Percentiles rank a stretch among this genome's conserved stretches.
Evolutionary conservation across 2,329 filamentous ascomycete genomes (phyloP).

Genomic region (Beauveria sp.): DNA sequence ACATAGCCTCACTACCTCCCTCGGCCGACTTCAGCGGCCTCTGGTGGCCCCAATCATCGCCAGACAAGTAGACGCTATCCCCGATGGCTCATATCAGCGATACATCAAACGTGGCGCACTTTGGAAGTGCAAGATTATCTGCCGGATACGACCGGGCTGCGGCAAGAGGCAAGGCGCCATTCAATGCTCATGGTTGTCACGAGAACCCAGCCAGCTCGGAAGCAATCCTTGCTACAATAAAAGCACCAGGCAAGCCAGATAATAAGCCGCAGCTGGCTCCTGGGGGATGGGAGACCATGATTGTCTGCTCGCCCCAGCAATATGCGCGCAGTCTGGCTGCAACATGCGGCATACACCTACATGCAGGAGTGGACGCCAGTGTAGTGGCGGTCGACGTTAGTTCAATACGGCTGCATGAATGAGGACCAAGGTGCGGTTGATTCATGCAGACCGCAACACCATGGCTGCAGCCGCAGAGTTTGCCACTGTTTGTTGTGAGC

Average conservation of each 20-base stretch:
- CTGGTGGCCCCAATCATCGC: neutral
- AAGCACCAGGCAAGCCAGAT: neutral
- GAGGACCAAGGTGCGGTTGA: neutral
- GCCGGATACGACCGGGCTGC: neutral
- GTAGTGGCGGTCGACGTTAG: neutral
- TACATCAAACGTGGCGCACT: constrained; percentile 1
- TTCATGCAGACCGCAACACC: neutral
- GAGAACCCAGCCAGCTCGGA: neutral
- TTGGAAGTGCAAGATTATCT: neutral
- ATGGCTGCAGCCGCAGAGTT: neutral
- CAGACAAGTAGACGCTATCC: neutral
- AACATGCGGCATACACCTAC: neutral
- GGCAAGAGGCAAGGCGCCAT: neutral
- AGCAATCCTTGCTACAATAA: neutral
- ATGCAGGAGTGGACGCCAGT: neutral
- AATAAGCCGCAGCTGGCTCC: neutral
- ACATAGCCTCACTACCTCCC: neutral
- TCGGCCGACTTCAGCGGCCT: neutral
- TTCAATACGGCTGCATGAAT: neutral
- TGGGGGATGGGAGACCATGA: neutral
- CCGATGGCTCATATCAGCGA: constrained; percentile 5
- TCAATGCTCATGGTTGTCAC: neutral
- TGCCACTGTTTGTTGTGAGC: neutral
- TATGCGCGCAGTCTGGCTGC: neutral
- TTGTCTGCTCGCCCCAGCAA: neutral